These are phyloP conservation scores for Talaromyces funiculosus DNA, from an alignment of 2,329 filamentous ascomycete genomes.

Conservation along the genomic window DNA sequence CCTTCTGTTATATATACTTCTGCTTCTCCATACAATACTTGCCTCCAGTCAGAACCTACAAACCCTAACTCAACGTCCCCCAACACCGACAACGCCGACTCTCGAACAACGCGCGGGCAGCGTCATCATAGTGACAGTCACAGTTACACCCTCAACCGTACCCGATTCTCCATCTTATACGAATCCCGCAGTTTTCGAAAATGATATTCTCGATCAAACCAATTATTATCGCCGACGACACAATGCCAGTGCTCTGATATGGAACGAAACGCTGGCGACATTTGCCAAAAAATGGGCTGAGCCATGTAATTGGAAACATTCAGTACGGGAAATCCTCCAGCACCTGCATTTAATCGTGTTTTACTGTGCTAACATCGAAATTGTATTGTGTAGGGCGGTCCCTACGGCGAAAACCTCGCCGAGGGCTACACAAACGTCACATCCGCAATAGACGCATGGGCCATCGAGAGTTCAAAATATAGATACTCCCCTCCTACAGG, in stretches of 20 bases:
- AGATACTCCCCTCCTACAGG: constrained; percentile 51
- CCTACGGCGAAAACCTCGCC: constrained; percentile 70
- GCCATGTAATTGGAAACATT: constrained; percentile 44
- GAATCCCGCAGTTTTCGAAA: constrained; percentile 1
- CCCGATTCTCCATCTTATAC: constrained; percentile 6
- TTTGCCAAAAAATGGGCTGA: constrained; percentile 61
- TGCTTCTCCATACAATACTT: background rate
- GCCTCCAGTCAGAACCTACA: background rate
- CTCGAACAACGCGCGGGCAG: constrained; percentile 1
- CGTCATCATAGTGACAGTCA: constrained; percentile 11
- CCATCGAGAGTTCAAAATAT: constrained; percentile 54
- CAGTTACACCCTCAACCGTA: background rate
- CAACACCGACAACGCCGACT: background rate
- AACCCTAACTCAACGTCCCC: background rate
- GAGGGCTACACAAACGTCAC: constrained; percentile 58
- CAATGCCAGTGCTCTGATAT: constrained; percentile 59
- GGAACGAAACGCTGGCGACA: constrained; percentile 58
- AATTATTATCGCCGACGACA: constrained; percentile 66
- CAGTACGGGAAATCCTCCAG: background rate
- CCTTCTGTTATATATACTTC: background rate
- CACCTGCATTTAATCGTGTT: background rate
- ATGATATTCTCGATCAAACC: constrained; percentile 5
- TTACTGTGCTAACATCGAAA: background rate
- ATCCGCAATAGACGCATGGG: constrained; percentile 61
- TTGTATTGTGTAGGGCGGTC: constrained; percentile 44